Evolutionary conservation across 2,329 filamentous ascomycete species (phyloP).

Genomic region (Blastomyces gilchristii): DNA sequence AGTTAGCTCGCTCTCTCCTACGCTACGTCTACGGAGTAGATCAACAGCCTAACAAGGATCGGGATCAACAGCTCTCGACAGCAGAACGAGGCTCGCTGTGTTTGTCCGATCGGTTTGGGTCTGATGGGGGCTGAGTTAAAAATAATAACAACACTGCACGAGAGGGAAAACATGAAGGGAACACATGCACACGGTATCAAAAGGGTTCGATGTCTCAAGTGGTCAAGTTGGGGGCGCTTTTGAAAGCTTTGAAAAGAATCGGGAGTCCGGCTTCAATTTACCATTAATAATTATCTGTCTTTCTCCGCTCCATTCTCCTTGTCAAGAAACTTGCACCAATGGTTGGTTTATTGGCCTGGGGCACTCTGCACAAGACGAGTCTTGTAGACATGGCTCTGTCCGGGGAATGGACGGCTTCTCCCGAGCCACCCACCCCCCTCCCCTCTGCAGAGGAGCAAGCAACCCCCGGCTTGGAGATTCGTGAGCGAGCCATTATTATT

Average conservation of each 20-base stretch:
- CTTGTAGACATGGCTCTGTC: not conserved
- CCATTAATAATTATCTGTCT: not conserved
- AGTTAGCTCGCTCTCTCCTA: too few relatives aligned
- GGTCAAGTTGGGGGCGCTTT: not conserved
- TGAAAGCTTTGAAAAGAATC: not conserved
- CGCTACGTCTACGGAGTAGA: too few relatives aligned
- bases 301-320: not conserved
- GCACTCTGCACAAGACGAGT: not conserved
- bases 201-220: too few relatives aligned
- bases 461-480: not conserved
- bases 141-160: not conserved
- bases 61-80: not conserved
- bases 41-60: too few relatives aligned
- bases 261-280: not conserved
- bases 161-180: not conserved
- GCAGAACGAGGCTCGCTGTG: not conserved
- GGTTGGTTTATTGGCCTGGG: not conserved
- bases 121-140: not conserved
- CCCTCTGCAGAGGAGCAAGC: not conserved
- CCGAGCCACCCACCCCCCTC: not conserved
- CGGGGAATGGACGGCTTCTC: not conserved
- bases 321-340: not conserved
- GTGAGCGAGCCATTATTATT: not conserved
- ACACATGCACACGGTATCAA: not conserved
- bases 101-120: not conserved